Percentiles rank a stretch among this genome's conserved stretches.
phyloP scores from a whole-genome alignment of 768 basidiomycete genomes.

The Phanerochaete carnosa region DNA sequence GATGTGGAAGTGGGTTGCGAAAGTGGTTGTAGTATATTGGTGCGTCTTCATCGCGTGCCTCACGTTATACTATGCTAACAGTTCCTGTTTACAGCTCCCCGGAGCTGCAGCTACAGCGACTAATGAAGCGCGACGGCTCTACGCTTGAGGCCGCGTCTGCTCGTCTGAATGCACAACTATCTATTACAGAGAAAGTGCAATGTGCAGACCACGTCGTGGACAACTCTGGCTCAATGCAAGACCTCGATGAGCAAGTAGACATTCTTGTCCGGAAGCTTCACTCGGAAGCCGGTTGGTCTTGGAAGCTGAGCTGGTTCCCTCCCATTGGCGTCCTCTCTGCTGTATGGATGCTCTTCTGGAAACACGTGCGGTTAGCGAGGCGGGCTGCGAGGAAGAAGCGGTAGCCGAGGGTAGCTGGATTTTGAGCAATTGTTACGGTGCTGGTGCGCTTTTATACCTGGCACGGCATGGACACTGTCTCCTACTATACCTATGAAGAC shows the following conservation, averaged over 20 bases:
- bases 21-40: conserved; percentile 92
- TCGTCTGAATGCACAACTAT: conserved; percentile 77
- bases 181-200: conserved; percentile 73
- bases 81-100: conserved; percentile 51
- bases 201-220: conserved; percentile 88
- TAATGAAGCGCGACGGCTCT: conserved; percentile 73
- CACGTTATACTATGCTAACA: not conserved
- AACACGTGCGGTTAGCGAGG: conserved; percentile 19
- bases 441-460: not conserved
- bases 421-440: not conserved
- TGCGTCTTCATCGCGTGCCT: conserved; percentile 33
- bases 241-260: conserved; percentile 58
- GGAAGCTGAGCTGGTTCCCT: conserved; percentile 65
- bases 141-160: conserved; percentile 64
- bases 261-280: conserved; percentile 38
- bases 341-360: conserved; percentile 35
- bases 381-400: conserved; percentile 5
- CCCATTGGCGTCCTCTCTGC: conserved; percentile 51
- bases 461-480: not conserved
- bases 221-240: conserved; percentile 75
- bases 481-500: not conserved
- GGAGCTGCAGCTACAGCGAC: conserved; percentile 78
- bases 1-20: conserved; percentile 78
- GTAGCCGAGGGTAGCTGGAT: not conserved
- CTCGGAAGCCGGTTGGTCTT: conserved; percentile 49